Percentiles rank a stretch among this genome's conserved stretches.
These are phyloP conservation scores for Nemania sp. DNA, from an alignment of 2,329 filamentous ascomycete species.

Conservation along the genomic window DNA sequence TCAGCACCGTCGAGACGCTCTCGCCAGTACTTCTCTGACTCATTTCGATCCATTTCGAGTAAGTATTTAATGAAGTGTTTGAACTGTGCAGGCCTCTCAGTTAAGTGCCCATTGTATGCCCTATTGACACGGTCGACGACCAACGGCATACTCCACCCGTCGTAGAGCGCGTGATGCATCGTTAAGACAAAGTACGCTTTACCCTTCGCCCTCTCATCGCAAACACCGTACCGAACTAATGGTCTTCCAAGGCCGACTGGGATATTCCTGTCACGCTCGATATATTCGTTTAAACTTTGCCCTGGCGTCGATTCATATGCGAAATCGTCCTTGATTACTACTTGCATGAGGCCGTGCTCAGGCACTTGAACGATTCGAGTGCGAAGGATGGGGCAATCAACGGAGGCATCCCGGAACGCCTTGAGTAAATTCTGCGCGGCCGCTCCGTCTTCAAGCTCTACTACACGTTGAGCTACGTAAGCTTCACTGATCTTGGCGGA, in stretches of 20 bases:
- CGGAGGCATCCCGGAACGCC: conserved; percentile 57
- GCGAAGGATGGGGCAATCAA: conserved; percentile 58
- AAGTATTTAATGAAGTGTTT: conserved; percentile 65
- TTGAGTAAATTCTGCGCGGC: conserved; percentile 55
- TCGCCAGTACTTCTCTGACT: conserved; percentile 61
- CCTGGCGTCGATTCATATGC: conserved; percentile 50
- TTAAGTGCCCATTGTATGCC: conserved; percentile 54
- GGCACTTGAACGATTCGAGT: conserved; percentile 63
- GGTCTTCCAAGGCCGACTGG: conserved; percentile 60
- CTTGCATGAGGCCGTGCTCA: conserved; percentile 59
- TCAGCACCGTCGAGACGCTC: conserved; percentile 59
- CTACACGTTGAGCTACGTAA: conserved; percentile 64
- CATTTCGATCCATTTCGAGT: conserved; percentile 52
- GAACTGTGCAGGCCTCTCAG: conserved; percentile 57
- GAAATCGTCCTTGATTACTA: conserved; percentile 58
- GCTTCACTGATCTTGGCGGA: conserved; percentile 63
- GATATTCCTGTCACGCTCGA: conserved; percentile 56
- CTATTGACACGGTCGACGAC: conserved; percentile 62
- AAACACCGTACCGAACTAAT: conserved; percentile 60
- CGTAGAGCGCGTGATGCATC: conserved; percentile 68
- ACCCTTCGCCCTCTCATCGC: conserved; percentile 46
- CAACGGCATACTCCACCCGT: conserved; percentile 67
- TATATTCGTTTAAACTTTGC: conserved; percentile 55
- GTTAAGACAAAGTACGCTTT: conserved; percentile 63
- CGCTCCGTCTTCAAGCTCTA: conserved; percentile 54